Conservation (phyloP, 2,329 filamentous ascomycete genomes). For the Ophiostoma novo-ulmi region DNA sequence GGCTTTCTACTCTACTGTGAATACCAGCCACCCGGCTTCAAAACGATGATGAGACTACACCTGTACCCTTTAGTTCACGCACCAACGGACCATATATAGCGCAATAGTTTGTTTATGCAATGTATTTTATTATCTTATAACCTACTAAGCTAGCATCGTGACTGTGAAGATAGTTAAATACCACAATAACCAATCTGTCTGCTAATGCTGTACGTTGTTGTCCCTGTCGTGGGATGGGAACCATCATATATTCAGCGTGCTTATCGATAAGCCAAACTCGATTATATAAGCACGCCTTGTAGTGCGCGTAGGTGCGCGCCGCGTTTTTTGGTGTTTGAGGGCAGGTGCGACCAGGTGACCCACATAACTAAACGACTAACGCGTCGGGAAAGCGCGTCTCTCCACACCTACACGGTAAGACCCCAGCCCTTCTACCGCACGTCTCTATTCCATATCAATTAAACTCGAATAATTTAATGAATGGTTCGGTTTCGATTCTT, state of each 20-base stretch:
- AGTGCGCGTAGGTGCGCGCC: constrained; percentile 9
- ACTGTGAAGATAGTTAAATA: no score
- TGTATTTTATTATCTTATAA: no score
- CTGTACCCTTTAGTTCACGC: no score
- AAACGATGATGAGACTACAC: no score
- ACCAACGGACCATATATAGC: no score
- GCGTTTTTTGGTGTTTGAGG: constrained; percentile 20
- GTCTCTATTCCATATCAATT: constrained; percentile 7
- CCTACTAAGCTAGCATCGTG: no score
- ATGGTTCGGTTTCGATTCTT: background rate
- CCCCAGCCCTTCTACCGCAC: constrained; percentile 1
- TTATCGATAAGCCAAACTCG: background rate
- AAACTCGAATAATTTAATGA: background rate
- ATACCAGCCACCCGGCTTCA: no score
- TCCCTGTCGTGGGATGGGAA: background rate
- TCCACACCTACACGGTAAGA: constrained; percentile 13
- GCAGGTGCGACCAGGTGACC: constrained; percentile 16
- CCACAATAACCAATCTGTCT: background rate
- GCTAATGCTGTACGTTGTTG: background rate
- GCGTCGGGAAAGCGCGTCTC: constrained; percentile 23
- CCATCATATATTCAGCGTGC: background rate
- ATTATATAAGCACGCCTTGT: background rate
- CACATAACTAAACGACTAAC: constrained; percentile 18
- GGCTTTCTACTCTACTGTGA: no score
- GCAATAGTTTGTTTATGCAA: no score